Conservation (phyloP, 2,329 filamentous ascomycete genomes). For the Lecanicillium sp. region DNA sequence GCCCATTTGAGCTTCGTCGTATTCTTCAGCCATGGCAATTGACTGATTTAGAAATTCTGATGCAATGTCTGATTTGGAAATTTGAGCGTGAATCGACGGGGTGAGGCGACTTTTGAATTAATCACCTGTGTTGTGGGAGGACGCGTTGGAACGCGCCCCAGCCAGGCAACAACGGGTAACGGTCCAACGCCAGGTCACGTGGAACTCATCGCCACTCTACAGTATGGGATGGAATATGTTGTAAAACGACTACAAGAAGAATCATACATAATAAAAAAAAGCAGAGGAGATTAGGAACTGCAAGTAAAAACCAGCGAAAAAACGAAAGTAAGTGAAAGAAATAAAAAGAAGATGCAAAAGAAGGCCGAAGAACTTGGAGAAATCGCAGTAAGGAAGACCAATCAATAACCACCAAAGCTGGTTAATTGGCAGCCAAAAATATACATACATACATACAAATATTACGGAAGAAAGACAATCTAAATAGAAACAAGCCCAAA, state of each 20-base stretch:
- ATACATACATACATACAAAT: too few relatives aligned
- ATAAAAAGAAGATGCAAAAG: too few relatives aligned
- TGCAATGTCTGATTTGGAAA: not conserved
- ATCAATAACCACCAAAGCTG: too few relatives aligned
- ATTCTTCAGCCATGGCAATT: slow-evolving; percentile 43
- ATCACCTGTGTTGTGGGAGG: slow-evolving; percentile 10
- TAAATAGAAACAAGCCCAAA: too few relatives aligned
- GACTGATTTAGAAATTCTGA: not conserved
- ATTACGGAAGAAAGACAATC: too few relatives aligned
- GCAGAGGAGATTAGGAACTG: not conserved
- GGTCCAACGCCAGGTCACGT: slow-evolving; percentile 12
- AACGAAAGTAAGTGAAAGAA: too few relatives aligned
- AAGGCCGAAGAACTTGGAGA: too few relatives aligned
- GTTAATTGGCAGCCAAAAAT: too few relatives aligned
- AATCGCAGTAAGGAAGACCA: too few relatives aligned
- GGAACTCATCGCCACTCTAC: not conserved
- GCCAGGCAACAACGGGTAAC: slow-evolving; percentile 9
- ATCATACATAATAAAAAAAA: not conserved
- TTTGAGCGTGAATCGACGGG: not conserved
- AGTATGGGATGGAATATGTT: too few relatives aligned
- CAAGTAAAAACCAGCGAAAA: too few relatives aligned
- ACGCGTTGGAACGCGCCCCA: slow-evolving; percentile 11
- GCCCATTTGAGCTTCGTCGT: slow-evolving; percentile 57
- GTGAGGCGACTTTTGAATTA: not conserved
- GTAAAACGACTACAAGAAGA: not conserved